phyloP scores from a whole-genome alignment of 2,329 filamentous ascomycete genomes.

The Aspergillus sergii region DNA sequence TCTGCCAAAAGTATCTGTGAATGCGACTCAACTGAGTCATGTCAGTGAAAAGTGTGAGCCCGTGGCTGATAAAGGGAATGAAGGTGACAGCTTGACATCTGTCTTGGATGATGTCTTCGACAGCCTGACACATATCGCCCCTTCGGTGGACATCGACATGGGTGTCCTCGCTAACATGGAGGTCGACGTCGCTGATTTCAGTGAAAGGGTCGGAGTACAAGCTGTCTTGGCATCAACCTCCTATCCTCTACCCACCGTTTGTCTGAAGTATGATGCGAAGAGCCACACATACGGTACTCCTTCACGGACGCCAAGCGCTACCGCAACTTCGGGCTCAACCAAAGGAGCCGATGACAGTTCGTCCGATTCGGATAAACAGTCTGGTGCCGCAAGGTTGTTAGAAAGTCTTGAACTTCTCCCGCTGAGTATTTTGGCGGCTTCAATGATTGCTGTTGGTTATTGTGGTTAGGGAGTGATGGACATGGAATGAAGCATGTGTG shows the following conservation, averaged over 20 bases:
- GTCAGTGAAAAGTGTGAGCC: conserved; percentile 25
- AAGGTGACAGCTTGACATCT: neutral
- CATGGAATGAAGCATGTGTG: neutral
- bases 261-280: conserved; percentile 22
- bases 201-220: neutral
- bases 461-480: neutral
- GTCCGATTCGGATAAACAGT: neutral
- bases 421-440: neutral
- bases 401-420: neutral
- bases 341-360: neutral
- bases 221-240: conserved; percentile 13
- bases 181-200: conserved; percentile 11
- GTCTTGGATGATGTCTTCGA: conserved; percentile 1
- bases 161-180: conserved; percentile 21
- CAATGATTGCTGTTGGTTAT: neutral
- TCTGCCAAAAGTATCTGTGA: conserved; percentile 24
- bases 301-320: conserved; percentile 1
- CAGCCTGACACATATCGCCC: conserved; percentile 21
- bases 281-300: neutral
- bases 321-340: neutral
- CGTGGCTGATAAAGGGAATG: neutral
- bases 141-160: conserved; percentile 22
- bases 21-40: conserved; percentile 19
- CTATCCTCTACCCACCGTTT: conserved; percentile 21
- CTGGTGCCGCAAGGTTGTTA: neutral